phyloP scores from a whole-genome alignment of 2,329 filamentous ascomycete species.

The Daldinia sp. region DNA sequence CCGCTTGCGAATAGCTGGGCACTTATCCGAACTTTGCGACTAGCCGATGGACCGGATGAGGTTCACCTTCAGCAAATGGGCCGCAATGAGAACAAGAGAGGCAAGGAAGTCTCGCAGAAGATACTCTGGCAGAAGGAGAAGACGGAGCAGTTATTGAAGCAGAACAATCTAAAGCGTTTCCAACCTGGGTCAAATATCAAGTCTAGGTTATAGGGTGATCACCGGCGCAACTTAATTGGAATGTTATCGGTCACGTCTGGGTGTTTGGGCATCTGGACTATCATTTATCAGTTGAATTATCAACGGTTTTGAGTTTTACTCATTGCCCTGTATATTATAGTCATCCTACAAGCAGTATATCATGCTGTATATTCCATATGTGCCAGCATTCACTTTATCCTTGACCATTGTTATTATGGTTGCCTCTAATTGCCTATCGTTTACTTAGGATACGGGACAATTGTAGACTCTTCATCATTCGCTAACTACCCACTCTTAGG shows the following conservation, averaged over 20 bases:
- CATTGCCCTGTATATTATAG: background rate
- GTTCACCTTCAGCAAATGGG: conserved; percentile 89
- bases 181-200: conserved; percentile 67
- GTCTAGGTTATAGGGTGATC: conserved; percentile 58
- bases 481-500: no score
- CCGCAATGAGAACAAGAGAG: conserved; percentile 81
- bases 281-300: background rate
- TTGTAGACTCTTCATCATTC: no score
- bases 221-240: background rate
- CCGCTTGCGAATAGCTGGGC: conserved; percentile 89
- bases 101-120: conserved; percentile 68
- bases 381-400: background rate
- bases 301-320: background rate
- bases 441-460: no score
- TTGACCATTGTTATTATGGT: no score
- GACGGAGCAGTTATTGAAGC: conserved; percentile 73
- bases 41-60: conserved; percentile 96
- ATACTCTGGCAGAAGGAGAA: conserved; percentile 74
- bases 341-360: background rate
- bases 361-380: background rate
- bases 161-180: conserved; percentile 62
- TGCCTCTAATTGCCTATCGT: no score
- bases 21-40: conserved; percentile 80
- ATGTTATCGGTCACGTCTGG: background rate
- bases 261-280: background rate